Percentiles rank a stretch among this genome's conserved stretches.
phyloP scores from a whole-genome alignment of 2,329 filamentous ascomycete species.

The Thielaviopsis euricoi region DNA sequence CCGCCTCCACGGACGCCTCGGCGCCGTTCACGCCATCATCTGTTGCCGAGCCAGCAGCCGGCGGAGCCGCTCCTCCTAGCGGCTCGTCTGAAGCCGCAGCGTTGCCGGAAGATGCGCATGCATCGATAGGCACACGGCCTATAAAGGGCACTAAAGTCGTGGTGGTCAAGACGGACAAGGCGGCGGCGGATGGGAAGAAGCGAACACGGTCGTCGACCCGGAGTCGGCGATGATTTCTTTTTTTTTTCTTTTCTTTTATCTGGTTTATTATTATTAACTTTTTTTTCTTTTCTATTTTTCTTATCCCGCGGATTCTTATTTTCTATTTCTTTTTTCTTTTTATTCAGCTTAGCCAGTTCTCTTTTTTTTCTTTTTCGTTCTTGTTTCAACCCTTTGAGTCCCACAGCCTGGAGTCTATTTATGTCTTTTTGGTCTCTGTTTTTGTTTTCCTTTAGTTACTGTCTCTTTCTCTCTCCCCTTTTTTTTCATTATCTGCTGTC shows the following conservation, averaged over 20 bases:
- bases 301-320: not conserved
- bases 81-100: not conserved
- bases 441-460: too few relatives aligned
- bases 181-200: conserved; percentile 13
- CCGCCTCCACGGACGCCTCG: not conserved
- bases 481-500: not conserved
- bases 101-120: not conserved
- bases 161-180: conserved; percentile 3
- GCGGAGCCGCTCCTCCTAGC: not conserved
- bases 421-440: not conserved
- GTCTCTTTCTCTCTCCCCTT: too few relatives aligned
- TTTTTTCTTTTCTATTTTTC: too few relatives aligned
- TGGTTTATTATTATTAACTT: not conserved
- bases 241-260: not conserved
- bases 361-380: not conserved
- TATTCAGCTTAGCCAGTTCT: not conserved
- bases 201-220: conserved; percentile 14
- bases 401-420: too few relatives aligned
- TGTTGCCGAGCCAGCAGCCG: too few relatives aligned
- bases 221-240: conserved; percentile 9
- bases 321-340: not conserved
- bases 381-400: too few relatives aligned
- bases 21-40: not conserved
- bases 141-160: not conserved
- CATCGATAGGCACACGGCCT: not conserved